Evolutionary conservation across 1,139 yeast genomes (phyloP), one percentile per base, ranked within the genome.

Genomic region (Blastobotrys capitulatus): DNA sequence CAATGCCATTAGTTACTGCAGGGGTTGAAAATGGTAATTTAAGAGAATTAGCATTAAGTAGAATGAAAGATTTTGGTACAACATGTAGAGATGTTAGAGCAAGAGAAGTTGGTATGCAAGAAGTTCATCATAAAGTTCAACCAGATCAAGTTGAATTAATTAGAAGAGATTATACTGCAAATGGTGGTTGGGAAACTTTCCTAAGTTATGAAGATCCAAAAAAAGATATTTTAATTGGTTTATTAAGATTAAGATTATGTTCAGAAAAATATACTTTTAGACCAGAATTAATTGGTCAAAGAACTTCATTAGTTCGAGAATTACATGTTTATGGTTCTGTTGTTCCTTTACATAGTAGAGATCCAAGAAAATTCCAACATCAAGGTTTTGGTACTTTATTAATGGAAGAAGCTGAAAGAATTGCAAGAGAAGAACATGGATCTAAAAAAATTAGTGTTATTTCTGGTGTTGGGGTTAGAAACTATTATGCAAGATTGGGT

Each of bases 181-280:
- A 92, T 63, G 98, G 96, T 37, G 98, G 99, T 32, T 92, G 99
- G 99, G 97, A 92, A 70, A 92, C 99, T 0, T 92, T 92, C 64
- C 72, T 92, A 56, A 83, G 95, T 31, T 92, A 94, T 66, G 99
- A 92, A 69, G 98, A 94, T 69, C 98, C 98, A 44, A 86, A 87
- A 67, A 92, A 92, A 68, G 99, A 92, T 69, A 92, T 92, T 54
- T 75, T 92, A 57, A 88, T 92, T 68, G 99, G 98, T 12, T 74
- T 92, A 51, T 73, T 92, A 54, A 77, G 99, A 59, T 76, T 92
- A 54, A 79, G 99, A 62, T 83, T 87, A 67, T 95, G 97, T 27
- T 79, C 95, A 1, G 86, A 88, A 67, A 86, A 86, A 62, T 82
- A 89, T 62, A 89, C 97, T 3, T 94, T 81, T 70, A 77, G 98